Percentiles rank a stretch among this genome's conserved stretches.
These are phyloP conservation scores for Mortierella sp. DNA, from an alignment of 371 early-diverging fungal genomes.

Conservation along the genomic window DNA sequence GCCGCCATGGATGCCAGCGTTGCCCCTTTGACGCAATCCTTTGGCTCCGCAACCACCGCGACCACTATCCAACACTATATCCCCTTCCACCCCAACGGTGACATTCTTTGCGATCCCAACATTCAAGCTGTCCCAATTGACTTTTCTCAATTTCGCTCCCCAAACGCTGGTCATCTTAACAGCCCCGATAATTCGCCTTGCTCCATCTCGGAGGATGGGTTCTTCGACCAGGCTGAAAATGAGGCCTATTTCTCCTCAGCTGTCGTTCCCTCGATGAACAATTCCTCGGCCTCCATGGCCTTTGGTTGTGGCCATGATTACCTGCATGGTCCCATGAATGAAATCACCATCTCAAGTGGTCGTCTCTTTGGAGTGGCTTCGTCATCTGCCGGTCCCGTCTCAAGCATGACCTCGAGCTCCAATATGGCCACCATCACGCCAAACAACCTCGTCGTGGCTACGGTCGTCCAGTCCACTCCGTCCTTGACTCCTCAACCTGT, in stretches of 20 bases:
- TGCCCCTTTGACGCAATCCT: neutral
- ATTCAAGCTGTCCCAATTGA: neutral
- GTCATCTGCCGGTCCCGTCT: neutral
- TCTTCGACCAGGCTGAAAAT: neutral
- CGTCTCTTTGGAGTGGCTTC: no score
- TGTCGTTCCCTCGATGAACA: neutral
- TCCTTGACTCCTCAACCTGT: neutral
- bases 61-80: neutral
- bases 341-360: neutral
- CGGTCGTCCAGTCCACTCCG: neutral
- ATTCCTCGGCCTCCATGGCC: neutral
- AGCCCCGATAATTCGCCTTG: conserved; percentile 15
- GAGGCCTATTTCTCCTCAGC: neutral
- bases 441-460: no score
- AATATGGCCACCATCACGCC: neutral
- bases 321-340: conserved; percentile 2
- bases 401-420: neutral
- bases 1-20: neutral
- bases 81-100: neutral
- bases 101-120: neutral
- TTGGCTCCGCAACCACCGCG: neutral
- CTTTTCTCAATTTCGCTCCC: neutral
- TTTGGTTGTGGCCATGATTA: neutral
- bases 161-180: neutral
- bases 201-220: neutral